A percentile compares a stretch with the other conserved stretches of the same genome.
phyloP scores from a whole-genome alignment of 345 rosid genomes.

The Syzygium aromaticum region DNA sequence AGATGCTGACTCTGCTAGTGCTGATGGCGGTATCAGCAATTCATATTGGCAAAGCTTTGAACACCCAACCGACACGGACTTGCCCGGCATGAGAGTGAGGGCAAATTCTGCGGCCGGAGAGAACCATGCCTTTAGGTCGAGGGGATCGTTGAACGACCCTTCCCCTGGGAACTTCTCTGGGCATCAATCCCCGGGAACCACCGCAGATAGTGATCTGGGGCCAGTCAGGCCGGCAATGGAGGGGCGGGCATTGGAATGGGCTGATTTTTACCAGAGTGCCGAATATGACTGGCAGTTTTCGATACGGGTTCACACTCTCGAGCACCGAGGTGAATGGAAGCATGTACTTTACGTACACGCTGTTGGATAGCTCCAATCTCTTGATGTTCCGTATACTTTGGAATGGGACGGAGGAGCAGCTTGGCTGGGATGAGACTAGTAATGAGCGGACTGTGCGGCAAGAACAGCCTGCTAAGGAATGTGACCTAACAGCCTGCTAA shows the following conservation, averaged over 20 bases:
- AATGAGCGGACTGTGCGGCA: slow-evolving; percentile 40
- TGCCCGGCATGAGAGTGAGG: slow-evolving; percentile 50
- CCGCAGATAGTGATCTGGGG: slow-evolving; percentile 85
- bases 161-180: slow-evolving; percentile 52
- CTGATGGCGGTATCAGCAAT: neutral
- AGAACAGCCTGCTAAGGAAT: slow-evolving; percentile 36
- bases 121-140: slow-evolving; percentile 36
- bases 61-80: slow-evolving; percentile 46
- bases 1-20: neutral
- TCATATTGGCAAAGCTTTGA: slow-evolving; percentile 57
- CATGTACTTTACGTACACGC: slow-evolving; percentile 46
- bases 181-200: slow-evolving; percentile 48
- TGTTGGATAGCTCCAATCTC: slow-evolving; percentile 16
- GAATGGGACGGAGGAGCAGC: slow-evolving; percentile 50
- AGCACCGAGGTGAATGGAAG: slow-evolving; percentile 27
- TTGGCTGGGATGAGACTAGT: slow-evolving; percentile 30
- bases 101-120: slow-evolving; percentile 28
- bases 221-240: slow-evolving; percentile 37
- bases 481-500: slow-evolving; percentile 47
- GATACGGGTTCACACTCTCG: slow-evolving; percentile 48
- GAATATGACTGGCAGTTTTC: slow-evolving; percentile 24
- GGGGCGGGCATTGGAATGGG: slow-evolving; percentile 78
- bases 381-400: slow-evolving; percentile 37
- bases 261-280: slow-evolving; percentile 51
- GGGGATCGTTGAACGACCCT: slow-evolving; percentile 59